Base-by-base conservation (phyloP, 371 early-diverging fungal genomes). In the Lichtheimia ornata region DNA sequence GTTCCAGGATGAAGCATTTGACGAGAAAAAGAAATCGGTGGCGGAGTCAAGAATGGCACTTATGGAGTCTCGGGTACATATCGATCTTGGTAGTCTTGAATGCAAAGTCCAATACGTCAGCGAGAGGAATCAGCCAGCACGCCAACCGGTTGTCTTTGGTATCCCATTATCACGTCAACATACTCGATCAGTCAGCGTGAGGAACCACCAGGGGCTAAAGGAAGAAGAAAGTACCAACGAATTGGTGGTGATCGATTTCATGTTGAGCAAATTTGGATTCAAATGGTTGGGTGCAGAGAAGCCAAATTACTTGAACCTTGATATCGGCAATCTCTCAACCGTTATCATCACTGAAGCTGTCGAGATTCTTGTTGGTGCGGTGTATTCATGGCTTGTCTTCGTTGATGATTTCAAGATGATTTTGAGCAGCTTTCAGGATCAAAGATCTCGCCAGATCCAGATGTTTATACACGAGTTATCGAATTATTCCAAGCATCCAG, bases 351-450 rank as follows among this genome's bases (percentile, higher is more conserved):
- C 86, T 4, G 88, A 91, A 68, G 86, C 90, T 0, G 81, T 84
- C 0, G 92, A 92, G 49, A 91, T 91, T 53, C 74, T 91, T 4
- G 85, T 83, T 14, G 92, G 92, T 17, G 88, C 88, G 5, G 79
- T 88, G 7, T 83, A 83, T 51, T 84, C 90, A 3, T 92, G 92
- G 92, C 69, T 88, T 22, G 82, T 86, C 0, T 91, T 91, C 69
- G 73, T 88, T 3, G 84, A 85, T 61, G 87, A 88, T 59, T 63
- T 89, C 14, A 73, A 83, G 50, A 70, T 73, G 14, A 84, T 87
- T 35, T 60, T 88, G 20, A 77, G 76, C 25, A 69, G 69, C 9
- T 91, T 88, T 53, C 74, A 77, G 52, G 68, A 81, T 0, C 77
- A 81, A 25, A 69, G 85, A 14, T 75, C 79, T 9, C 73, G 76